Percentiles rank a stretch among this genome's conserved stretches.
Conservation (phyloP, 768 basidiomycete genomes). For the Ramaria sp. region DNA sequence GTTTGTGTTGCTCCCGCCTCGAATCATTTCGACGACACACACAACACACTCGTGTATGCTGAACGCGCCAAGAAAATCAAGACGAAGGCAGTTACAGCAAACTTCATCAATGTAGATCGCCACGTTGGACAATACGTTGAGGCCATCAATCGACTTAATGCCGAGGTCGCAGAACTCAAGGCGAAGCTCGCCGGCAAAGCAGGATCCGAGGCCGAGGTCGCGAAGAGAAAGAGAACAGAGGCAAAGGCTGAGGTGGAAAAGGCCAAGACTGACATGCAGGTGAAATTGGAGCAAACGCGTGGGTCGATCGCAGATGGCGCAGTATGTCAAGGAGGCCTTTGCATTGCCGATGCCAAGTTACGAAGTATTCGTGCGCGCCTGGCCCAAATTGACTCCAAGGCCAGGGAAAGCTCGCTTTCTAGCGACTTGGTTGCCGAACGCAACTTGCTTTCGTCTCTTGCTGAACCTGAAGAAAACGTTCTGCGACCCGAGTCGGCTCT, state of each 20-base stretch:
- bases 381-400: constrained; percentile 25
- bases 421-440: constrained; percentile 65
- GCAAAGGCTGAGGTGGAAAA: constrained; percentile 64
- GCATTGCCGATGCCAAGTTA: constrained; percentile 62
- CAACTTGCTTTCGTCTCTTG: constrained; percentile 54
- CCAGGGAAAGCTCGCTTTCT: constrained; percentile 35
- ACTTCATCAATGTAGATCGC: constrained; percentile 89
- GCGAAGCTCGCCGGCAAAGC: constrained; percentile 70
- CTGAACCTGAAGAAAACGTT: constrained; percentile 58
- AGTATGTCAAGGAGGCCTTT: constrained; percentile 56
- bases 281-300: constrained; percentile 62
- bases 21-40: constrained; percentile 94
- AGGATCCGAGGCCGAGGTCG: constrained; percentile 48
- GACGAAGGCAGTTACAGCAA: constrained; percentile 92
- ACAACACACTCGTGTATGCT: constrained; percentile 95
- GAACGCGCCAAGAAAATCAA: constrained; percentile 98
- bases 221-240: constrained; percentile 59
- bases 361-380: constrained; percentile 52
- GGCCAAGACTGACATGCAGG: constrained; percentile 60
- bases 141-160: constrained; percentile 81
- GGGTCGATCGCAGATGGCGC: constrained; percentile 69
- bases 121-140: constrained; percentile 94
- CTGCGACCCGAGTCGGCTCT: constrained; percentile 49
- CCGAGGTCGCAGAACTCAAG: constrained; percentile 78
- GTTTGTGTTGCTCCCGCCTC: constrained; percentile 96